Conservation (phyloP, 179 eudicot species). For the Beta lomatogona region DNA sequence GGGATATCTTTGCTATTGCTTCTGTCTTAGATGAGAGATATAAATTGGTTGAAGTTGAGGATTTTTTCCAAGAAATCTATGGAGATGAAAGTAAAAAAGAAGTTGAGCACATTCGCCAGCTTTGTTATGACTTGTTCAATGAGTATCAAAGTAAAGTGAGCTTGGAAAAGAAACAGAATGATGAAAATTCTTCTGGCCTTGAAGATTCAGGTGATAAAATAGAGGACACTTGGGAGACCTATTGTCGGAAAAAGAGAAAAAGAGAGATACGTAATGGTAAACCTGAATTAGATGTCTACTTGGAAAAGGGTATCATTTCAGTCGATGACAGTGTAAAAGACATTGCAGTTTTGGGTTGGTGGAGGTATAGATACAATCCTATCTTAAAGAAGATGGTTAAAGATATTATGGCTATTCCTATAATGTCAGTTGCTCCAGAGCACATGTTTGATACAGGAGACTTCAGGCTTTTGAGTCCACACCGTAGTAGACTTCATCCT, state of each 20-base stretch:
- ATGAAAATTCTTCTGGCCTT: background rate
- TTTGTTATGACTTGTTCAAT: constrained; percentile 18
- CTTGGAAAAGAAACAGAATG: background rate
- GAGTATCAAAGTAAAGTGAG: constrained; percentile 16
- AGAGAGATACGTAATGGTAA: background rate
- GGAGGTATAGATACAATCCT: background rate
- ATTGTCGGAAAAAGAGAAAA: background rate
- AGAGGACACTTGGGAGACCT: background rate
- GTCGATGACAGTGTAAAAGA: background rate
- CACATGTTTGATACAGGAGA: constrained; percentile 29
- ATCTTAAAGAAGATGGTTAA: constrained; percentile 11
- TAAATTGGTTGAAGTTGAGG: background rate
- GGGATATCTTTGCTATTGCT: constrained; percentile 18
- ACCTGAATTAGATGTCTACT: constrained; percentile 16
- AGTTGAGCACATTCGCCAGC: constrained; percentile 1
- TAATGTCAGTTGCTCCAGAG: constrained; percentile 22
- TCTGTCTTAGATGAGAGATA: constrained; percentile 13
- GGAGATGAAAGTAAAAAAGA: constrained; percentile 23
- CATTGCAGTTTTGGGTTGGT: constrained; percentile 13
- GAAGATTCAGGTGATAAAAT: background rate
- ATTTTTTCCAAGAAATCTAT: constrained; percentile 9
- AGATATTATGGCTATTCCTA: constrained; percentile 26
- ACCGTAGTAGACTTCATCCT: constrained; percentile 22
- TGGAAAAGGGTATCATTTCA: background rate
- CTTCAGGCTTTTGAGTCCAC: constrained; percentile 19